These are phyloP conservation scores for Sporothrix humicola DNA, from an alignment of 2,329 filamentous ascomycete species.

Conservation along the genomic window DNA sequence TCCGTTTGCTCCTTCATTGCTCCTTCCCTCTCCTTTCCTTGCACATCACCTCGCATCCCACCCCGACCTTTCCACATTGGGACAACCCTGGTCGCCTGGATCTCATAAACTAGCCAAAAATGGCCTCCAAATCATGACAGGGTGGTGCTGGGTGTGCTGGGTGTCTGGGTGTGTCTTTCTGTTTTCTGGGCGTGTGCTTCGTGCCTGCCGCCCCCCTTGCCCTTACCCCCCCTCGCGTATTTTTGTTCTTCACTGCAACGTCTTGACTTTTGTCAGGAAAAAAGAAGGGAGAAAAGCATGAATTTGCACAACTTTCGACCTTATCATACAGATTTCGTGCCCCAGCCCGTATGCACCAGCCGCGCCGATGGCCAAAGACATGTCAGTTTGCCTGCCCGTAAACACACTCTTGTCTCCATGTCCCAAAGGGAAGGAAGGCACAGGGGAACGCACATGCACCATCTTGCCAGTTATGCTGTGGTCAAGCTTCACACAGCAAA, in stretches of 20 bases:
- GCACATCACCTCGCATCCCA: background rate
- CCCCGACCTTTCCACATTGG: slow-evolving; percentile 13
- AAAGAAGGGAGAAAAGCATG: no score
- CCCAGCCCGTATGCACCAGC: no score
- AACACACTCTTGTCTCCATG: no score
- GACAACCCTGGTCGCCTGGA: slow-evolving; percentile 20
- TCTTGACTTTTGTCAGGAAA: background rate
- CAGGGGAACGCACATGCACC: no score
- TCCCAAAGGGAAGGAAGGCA: no score
- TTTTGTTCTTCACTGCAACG: background rate
- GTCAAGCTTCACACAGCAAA: background rate
- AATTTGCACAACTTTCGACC: no score
- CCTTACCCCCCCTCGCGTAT: background rate
- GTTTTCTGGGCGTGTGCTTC: background rate
- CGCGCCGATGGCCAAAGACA: no score
- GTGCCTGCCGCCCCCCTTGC: background rate
- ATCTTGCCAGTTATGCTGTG: background rate
- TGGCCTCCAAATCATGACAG: slow-evolving; percentile 11
- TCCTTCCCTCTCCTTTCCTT: background rate
- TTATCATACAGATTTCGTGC: no score
- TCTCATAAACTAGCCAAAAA: slow-evolving; percentile 25
- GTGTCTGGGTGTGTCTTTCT: background rate
- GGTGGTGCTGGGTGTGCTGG: background rate
- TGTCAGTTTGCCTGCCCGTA: no score
- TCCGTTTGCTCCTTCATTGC: slow-evolving; percentile 7